Evolutionary conservation across 1,284 basidiomycete species (phyloP), one percentile per base, ranked within the genome.

Genomic region (Trametes polyzona): DNA sequence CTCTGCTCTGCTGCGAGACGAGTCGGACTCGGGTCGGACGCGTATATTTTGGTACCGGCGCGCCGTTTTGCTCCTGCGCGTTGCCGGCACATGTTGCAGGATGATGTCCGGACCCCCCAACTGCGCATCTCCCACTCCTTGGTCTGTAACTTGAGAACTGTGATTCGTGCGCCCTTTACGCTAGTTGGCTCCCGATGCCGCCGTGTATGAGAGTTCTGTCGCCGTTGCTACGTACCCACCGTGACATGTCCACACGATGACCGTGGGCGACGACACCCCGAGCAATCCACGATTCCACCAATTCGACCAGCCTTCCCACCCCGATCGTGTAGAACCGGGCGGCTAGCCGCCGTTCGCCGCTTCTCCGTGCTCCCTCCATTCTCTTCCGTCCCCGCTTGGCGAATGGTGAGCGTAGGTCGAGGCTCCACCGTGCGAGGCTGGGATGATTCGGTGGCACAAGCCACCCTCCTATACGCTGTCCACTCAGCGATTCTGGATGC

Each of bases 141-240:
- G n/a, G n/a, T n/a, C n/a, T n/a, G 46, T 17, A 17, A 19, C 33
- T 17, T 14, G 46, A 5, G 14, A 3, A 17, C 36, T 16, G 23
- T 23, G 26, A 32, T 26, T n/a, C 47, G 35, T 48, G 47, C 35
- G 47, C 47, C 24, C n/a, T 48, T 48, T 48, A 51, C 40, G 49
- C 49, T 27, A 51, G 40, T 43, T 10, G 32, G 23, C 29, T 42
- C 12, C 23, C 16, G 8, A 12, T 37, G 10, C 24, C 17, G 27
- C 35, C 43, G 49, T 32, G 41, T 35, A 51, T 51, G 49, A 51
- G 49, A 35, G 49, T 51, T 51, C 49, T 23, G 49, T 51, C 41
- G 49, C 40, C 49, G 12, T 51, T 41, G 49, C 49, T 4, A 51
- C 49, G 7, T 19, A 39, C 47, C 36, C 47, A 39, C 47, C 35